Evolutionary conservation across 148 eudicot species (phyloP).

Genomic region (Linanthus parryae): DNA sequence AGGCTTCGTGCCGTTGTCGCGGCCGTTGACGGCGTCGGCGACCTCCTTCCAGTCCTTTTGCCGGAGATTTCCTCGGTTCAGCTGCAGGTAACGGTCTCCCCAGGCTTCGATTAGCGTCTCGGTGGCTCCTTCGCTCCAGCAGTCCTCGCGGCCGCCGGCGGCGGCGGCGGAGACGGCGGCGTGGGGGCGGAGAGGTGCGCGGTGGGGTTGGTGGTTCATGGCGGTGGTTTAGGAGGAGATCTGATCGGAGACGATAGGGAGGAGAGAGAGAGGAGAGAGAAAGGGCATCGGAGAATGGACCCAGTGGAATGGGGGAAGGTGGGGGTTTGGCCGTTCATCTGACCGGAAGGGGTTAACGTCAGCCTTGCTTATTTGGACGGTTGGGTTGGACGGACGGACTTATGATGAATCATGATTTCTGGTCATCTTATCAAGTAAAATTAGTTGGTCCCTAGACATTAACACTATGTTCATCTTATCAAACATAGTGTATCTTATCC

Average conservation of each 20-base stretch:
- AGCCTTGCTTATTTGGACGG: slow-evolving; percentile 4
- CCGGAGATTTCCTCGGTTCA: too few relatives aligned
- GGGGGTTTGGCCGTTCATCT: slow-evolving; percentile 11
- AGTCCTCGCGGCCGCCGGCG: slow-evolving; percentile 8
- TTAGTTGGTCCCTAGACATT: too few relatives aligned
- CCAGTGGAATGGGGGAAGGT: not conserved
- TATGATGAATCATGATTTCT: too few relatives aligned
- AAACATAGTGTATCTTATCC: too few relatives aligned
- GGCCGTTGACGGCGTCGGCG: slow-evolving; percentile 9
- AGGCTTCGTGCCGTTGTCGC: slow-evolving; percentile 2
- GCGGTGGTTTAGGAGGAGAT: too few relatives aligned
- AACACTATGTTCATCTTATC: too few relatives aligned
- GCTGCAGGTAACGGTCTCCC: slow-evolving; percentile 6
- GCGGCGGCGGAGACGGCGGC: too few relatives aligned
- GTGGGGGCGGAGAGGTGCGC: too few relatives aligned
- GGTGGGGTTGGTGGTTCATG: too few relatives aligned
- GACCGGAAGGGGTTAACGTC: slow-evolving; percentile 3
- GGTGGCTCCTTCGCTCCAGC: slow-evolving; percentile 11
- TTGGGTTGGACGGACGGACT: not conserved
- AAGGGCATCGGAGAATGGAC: slow-evolving; percentile 9
- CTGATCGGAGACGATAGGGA: too few relatives aligned
- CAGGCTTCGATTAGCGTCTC: slow-evolving; percentile 10
- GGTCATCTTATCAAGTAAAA: too few relatives aligned
- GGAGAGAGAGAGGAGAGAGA: not conserved
- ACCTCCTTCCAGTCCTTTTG: slow-evolving; percentile 13